Conservation (phyloP, 2,329 filamentous ascomycete genomes). For the Claviceps cyperi region DNA sequence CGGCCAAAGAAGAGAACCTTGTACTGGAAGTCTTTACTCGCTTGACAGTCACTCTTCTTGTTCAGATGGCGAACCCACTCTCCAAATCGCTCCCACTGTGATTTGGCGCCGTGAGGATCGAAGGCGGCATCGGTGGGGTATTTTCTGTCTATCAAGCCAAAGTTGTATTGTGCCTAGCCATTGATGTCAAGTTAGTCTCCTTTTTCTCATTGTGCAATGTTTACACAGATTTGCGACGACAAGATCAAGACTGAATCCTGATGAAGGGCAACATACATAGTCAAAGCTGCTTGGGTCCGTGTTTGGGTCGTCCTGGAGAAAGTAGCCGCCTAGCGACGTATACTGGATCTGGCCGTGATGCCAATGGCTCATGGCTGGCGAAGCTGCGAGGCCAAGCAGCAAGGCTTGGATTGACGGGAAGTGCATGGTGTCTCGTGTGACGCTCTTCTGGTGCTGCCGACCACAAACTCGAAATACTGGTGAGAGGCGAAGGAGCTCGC, state of each 20-base stretch:
- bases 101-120: constrained; percentile 26
- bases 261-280: constrained; percentile 34
- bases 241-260: background rate
- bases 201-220: no score
- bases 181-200: background rate
- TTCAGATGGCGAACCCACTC: constrained; percentile 43
- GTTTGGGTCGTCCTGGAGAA: constrained; percentile 44
- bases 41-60: constrained; percentile 30
- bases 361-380: constrained; percentile 16
- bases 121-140: constrained; percentile 40
- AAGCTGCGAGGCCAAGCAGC: constrained; percentile 16
- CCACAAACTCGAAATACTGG: background rate
- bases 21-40: constrained; percentile 37
- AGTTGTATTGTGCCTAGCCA: constrained; percentile 41
- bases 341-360: constrained; percentile 37
- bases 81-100: constrained; percentile 51
- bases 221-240: background rate
- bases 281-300: constrained; percentile 46
- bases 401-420: constrained; percentile 14
- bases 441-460: background rate
- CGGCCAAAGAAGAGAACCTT: constrained; percentile 55
- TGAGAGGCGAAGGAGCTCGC: background rate
- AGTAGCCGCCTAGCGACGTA: constrained; percentile 45
- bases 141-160: constrained; percentile 48
- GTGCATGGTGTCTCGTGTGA: constrained; percentile 17